phyloP scores from a whole-genome alignment of 345 rosid genomes.

The Psidium friedrichsthalianum region DNA sequence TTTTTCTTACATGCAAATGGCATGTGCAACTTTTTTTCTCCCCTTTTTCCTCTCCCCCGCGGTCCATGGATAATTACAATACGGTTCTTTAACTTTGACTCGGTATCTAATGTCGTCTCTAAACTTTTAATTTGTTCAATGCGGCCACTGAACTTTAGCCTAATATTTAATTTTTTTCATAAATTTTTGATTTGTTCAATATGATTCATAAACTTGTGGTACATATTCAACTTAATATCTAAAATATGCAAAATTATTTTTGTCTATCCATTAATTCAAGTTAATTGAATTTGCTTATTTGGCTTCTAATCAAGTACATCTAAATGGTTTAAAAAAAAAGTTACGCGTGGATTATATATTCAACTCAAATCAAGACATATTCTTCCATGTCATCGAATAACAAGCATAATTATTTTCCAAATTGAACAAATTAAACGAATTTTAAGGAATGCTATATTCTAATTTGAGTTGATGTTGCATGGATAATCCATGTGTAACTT shows the following conservation, averaged over 20 bases:
- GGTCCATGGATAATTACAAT: background rate
- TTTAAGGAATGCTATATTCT: background rate
- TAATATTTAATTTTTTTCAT: accelerated
- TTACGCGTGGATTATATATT: background rate
- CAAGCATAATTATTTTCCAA: background rate
- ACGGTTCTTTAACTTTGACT: no score
- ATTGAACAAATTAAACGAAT: background rate
- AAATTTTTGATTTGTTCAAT: accelerated
- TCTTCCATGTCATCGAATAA: background rate
- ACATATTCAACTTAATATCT: background rate
- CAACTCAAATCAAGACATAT: background rate
- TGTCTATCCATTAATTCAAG: background rate
- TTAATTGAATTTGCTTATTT: background rate
- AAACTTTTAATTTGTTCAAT: no score
- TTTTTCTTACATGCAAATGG: background rate
- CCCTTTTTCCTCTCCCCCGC: background rate
- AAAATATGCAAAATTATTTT: background rate
- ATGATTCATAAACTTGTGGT: background rate
- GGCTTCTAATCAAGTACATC: background rate
- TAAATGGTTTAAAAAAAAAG: background rate
- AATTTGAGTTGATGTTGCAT: background rate
- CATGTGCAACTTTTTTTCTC: background rate
- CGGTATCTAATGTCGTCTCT: no score
- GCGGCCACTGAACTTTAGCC: background rate
- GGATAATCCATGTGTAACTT: background rate